A percentile compares a stretch with the other conserved stretches of the same genome.
Evolutionary conservation across 1,284 basidiomycete species (phyloP).

Genomic region (Polyporus tsugae): DNA sequence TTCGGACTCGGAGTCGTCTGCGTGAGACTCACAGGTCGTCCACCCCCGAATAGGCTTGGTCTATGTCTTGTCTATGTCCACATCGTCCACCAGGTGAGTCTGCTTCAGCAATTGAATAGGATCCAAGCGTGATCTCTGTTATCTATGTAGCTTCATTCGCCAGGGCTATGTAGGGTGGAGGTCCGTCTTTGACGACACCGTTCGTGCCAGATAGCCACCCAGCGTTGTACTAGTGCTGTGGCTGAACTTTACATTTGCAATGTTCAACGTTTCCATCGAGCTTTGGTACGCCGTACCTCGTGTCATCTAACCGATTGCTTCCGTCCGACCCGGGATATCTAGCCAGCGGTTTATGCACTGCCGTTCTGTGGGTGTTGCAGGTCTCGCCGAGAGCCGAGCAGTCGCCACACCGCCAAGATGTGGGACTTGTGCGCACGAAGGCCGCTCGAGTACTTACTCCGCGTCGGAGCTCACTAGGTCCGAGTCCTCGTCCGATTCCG

Average conservation of each 20-base stretch:
- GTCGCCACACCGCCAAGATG: neutral
- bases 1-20: too few species aligned
- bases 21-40: too few species aligned
- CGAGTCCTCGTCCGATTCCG: neutral
- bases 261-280: neutral
- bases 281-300: neutral
- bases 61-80: too few species aligned
- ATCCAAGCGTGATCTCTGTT: neutral
- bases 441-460: neutral
- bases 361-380: neutral
- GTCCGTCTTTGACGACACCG: too few species aligned
- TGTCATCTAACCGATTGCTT: fast-evolving
- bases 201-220: neutral
- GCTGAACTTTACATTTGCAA: too few species aligned
- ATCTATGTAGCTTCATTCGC: neutral
- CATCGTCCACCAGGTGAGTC: too few species aligned
- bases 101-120: too few species aligned
- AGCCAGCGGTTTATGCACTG: neutral
- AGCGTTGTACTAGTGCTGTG: too few species aligned
- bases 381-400: neutral
- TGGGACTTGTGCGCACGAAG: neutral
- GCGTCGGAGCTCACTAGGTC: neutral
- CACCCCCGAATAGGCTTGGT: too few species aligned
- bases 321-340: neutral
- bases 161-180: too few species aligned